Conservation (phyloP, 2,329 filamentous ascomycete genomes). For the Nothophaeocryptopus gaeumannii region DNA sequence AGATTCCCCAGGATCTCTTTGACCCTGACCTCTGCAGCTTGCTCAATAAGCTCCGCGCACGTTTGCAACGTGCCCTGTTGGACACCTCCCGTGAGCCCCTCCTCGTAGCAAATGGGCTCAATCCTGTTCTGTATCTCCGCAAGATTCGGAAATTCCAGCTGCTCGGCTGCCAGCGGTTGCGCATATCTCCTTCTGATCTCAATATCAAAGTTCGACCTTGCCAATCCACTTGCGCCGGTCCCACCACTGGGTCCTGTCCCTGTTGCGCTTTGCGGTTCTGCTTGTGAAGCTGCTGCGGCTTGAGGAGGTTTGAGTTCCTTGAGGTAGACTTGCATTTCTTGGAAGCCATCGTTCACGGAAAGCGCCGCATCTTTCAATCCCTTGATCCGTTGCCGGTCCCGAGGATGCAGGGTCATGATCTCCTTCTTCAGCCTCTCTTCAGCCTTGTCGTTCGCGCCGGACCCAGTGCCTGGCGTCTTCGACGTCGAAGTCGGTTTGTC, state of each 20-base stretch:
- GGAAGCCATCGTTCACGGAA: constrained; percentile 23
- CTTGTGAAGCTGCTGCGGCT: constrained; percentile 13
- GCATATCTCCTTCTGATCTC: constrained; percentile 65
- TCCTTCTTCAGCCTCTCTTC: constrained; percentile 63
- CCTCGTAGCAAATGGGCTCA: constrained; percentile 64
- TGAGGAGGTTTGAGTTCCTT: constrained; percentile 28
- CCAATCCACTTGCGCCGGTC: constrained; percentile 12
- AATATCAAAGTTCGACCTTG: constrained; percentile 57
- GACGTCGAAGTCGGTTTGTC: constrained; percentile 75
- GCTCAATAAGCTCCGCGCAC: constrained; percentile 59
- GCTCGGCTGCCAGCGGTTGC: constrained; percentile 59
- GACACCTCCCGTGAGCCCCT: constrained; percentile 52
- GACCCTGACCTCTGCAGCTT: constrained; percentile 61
- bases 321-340: constrained; percentile 28
- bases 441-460: constrained; percentile 56
- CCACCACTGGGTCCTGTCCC: constrained; percentile 10
- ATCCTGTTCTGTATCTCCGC: constrained; percentile 58
- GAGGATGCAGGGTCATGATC: constrained; percentile 60
- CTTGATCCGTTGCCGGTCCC: constrained; percentile 56
- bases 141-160: constrained; percentile 60
- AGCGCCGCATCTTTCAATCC: constrained; percentile 26
- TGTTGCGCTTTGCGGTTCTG: constrained; percentile 24
- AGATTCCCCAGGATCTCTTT: constrained; percentile 59
- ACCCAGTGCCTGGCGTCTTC: constrained; percentile 43
- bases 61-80: constrained; percentile 37